Percentiles rank a stretch among this genome's conserved stretches.
Conservation (phyloP, 441 rosid species). For the Euphorbia celastroides region DNA sequence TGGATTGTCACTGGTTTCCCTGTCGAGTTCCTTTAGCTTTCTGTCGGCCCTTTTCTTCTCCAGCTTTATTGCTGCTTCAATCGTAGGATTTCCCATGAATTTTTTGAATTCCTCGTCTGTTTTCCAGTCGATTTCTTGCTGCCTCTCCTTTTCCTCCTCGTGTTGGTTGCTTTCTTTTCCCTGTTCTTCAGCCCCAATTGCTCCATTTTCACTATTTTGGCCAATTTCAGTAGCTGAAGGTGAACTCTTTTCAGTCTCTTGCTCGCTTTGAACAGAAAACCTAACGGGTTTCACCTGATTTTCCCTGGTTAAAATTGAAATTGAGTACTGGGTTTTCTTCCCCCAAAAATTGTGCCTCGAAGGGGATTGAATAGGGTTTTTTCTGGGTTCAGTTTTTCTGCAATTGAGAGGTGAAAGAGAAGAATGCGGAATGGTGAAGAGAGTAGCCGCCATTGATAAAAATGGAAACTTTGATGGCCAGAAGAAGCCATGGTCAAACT, state of each 20-base stretch:
- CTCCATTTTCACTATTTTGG: constrained; percentile 27
- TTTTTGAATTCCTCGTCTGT: constrained; percentile 88
- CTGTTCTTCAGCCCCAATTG: constrained; percentile 14
- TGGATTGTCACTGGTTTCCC: constrained; percentile 48
- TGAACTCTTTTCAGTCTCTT: constrained; percentile 32
- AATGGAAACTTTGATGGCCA: background rate
- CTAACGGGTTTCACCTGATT: constrained; percentile 19
- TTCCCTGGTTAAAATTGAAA: constrained; percentile 15
- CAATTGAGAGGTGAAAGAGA: constrained; percentile 24
- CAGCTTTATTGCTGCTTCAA: constrained; percentile 89
- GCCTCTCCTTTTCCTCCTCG: constrained; percentile 35
- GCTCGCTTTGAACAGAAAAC: constrained; percentile 41
- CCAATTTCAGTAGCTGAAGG: constrained; percentile 39
- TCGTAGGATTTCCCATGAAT: constrained; percentile 92
- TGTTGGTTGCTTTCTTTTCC: constrained; percentile 15
- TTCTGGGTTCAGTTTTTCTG: constrained; percentile 2
- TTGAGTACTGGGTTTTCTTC: constrained; percentile 18
- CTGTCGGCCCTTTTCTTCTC: constrained; percentile 93
- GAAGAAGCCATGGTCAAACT: constrained; percentile 11
- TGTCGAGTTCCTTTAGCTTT: constrained; percentile 77
- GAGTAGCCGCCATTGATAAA: constrained; percentile 49
- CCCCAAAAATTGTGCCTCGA: constrained; percentile 19
- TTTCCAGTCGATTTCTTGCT: constrained; percentile 88
- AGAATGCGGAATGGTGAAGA: constrained; percentile 28
- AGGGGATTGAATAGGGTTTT: background rate